Evolutionary conservation across 768 basidiomycete genomes (phyloP).

Genomic region (Mycena polygramma): DNA sequence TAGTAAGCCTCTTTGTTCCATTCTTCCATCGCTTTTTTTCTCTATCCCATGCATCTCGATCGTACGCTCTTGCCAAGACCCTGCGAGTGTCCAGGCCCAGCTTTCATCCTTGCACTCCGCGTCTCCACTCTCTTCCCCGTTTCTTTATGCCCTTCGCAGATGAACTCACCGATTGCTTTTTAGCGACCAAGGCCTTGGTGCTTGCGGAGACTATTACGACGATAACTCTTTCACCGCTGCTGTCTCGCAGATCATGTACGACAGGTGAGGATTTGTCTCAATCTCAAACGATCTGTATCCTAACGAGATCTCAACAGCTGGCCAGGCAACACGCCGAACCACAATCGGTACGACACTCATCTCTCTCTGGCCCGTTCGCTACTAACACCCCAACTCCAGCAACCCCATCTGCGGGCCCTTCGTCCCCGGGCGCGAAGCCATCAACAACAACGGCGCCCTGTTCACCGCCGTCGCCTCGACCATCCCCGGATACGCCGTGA

Average conservation of each 20-base stretch:
- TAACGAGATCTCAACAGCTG: not conserved
- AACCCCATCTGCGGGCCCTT: conserved; percentile 50
- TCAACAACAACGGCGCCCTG: conserved; percentile 39
- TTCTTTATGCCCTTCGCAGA: not conserved
- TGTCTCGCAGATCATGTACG: conserved; percentile 45
- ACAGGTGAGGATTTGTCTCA: conserved; percentile 16
- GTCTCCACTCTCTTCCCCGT: no score
- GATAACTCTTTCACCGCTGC: conserved; percentile 47
- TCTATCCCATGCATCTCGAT: not conserved
- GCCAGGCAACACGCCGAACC: conserved; percentile 41
- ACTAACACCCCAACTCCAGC: conserved; percentile 11
- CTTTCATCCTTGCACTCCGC: no score
- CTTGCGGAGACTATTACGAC: conserved; percentile 48
- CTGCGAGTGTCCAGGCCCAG: not conserved
- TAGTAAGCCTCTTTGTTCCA: conserved; percentile 41
- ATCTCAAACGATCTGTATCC: not conserved
- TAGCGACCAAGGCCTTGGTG: conserved; percentile 46
- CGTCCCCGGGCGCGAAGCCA: conserved; percentile 42
- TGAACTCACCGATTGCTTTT: conserved; percentile 26
- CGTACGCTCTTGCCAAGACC: no score
- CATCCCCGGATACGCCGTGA: conserved; percentile 35
- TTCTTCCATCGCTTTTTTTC: not conserved
- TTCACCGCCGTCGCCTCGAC: conserved; percentile 38
- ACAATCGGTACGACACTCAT: conserved; percentile 37
- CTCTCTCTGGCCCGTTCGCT: not conserved